These are phyloP conservation scores for Fomitopsis palustris DNA, from an alignment of 1,284 basidiomycete species.

Conservation along the genomic window DNA sequence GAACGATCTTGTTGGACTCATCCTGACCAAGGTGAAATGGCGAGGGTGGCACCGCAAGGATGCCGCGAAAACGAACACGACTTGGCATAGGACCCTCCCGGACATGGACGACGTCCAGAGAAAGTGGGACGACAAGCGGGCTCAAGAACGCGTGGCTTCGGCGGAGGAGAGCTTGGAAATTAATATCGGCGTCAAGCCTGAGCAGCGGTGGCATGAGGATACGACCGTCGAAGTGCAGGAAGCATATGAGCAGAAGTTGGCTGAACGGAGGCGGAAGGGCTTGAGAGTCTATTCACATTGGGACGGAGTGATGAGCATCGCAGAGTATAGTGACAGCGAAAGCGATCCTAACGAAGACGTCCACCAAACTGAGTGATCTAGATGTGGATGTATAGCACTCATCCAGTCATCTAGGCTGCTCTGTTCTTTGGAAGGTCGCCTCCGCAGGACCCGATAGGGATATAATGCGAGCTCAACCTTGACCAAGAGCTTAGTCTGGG, in stretches of 20 bases:
- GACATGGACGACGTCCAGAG: conserved; percentile 19
- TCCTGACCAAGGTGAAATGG: conserved; percentile 34
- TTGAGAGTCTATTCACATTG: conserved; percentile 1
- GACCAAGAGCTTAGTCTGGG: conserved; percentile 14
- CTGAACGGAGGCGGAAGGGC: conserved; percentile 15
- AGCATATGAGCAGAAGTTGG: conserved; percentile 41
- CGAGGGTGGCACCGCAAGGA: conserved; percentile 34
- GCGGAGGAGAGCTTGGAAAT: conserved; percentile 24
- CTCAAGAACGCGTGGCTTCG: conserved; percentile 11
- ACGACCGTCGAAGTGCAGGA: conserved; percentile 29
- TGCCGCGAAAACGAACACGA: conserved; percentile 39
- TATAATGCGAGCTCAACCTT: conserved; percentile 45
- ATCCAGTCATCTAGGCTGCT: too few species aligned
- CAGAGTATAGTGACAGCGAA: background rate
- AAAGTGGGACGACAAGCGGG: conserved; percentile 25
- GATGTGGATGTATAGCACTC: too few species aligned
- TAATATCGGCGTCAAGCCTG: conserved; percentile 13
- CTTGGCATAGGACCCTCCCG: conserved; percentile 29
- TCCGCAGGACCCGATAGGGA: conserved; percentile 38
- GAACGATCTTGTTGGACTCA: background rate
- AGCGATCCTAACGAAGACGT: background rate
- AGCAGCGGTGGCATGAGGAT: conserved; percentile 17
- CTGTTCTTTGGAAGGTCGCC: too few species aligned
- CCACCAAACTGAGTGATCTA: background rate
- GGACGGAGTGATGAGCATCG: conserved; percentile 1